Evolutionary conservation across 108 stramenopile genomes (phyloP).

Genomic region (Pelagomonas calceolata): DNA sequence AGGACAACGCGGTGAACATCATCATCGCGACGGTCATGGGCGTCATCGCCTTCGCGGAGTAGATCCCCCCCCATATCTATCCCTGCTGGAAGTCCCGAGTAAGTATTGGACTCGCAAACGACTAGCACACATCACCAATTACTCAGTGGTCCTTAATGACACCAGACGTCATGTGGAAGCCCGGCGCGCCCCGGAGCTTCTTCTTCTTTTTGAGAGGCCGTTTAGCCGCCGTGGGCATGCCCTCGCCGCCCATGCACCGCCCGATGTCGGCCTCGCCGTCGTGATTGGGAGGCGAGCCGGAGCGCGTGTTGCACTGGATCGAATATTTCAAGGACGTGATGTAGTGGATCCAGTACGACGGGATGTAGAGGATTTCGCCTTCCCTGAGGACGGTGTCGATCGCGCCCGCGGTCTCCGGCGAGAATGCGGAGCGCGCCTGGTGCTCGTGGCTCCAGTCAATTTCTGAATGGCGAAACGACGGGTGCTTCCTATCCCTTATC

Average conservation of each 20-base stretch:
- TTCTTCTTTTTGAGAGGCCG: no score
- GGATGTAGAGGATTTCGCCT: constrained; percentile 79
- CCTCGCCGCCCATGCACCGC: not conserved
- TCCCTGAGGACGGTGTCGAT: constrained; percentile 70
- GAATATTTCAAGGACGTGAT: constrained; percentile 71
- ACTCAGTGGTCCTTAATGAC: no score
- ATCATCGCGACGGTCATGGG: no score
- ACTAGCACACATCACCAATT: no score
- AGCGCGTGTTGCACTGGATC: constrained; percentile 79
- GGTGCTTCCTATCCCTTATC: constrained; percentile 39
- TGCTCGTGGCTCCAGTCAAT: constrained; percentile 19
- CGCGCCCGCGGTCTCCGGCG: constrained; percentile 34
- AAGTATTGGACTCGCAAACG: no score
- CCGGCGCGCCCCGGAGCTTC: no score
- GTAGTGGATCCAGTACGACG: constrained; percentile 87
- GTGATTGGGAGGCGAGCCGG: not conserved
- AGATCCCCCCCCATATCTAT: no score
- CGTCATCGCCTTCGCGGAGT: no score
- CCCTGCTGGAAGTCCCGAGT: no score
- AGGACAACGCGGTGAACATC: no score
- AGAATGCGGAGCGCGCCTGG: not conserved
- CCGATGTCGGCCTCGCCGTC: constrained; percentile 2
- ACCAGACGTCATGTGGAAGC: no score
- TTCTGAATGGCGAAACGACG: constrained; percentile 72
- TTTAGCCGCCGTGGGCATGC: not conserved